phyloP scores from a whole-genome alignment of 768 basidiomycete species.

The Leccinum subtestaceum region DNA sequence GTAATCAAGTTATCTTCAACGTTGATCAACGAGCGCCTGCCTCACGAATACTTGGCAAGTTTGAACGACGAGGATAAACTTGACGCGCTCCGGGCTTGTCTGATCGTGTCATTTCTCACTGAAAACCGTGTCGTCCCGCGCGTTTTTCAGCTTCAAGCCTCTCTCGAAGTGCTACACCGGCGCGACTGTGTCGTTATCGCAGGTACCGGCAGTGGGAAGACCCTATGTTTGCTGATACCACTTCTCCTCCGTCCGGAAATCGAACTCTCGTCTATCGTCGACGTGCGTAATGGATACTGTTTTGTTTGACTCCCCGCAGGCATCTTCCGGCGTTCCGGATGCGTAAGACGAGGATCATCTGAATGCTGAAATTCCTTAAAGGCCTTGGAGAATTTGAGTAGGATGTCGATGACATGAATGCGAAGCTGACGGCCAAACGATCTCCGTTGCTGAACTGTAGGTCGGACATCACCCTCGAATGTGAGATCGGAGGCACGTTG shows the following conservation, averaged over 20 bases:
- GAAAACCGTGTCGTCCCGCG: not conserved
- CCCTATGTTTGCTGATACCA: too few relatives aligned
- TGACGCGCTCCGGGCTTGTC: not conserved
- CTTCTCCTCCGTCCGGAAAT: not conserved
- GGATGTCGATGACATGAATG: not conserved
- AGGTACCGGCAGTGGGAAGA: too few relatives aligned
- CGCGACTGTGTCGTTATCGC: too few relatives aligned
- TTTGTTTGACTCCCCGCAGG: not conserved
- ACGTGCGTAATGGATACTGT: not conserved
- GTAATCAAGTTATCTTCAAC: not conserved
- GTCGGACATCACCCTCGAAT: not conserved
- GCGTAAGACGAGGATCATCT: not conserved
- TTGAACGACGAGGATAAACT: not conserved
- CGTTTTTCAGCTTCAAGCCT: too few relatives aligned
- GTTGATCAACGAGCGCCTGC: not conserved
- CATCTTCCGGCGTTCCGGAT: not conserved
- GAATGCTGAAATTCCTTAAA: not conserved
- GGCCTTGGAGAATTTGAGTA: not conserved
- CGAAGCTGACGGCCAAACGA: not conserved
- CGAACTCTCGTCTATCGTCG: slow-evolving; percentile 11
- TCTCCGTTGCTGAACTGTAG: not conserved
- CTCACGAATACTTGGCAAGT: not conserved
- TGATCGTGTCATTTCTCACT: not conserved
- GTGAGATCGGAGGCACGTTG: not conserved
- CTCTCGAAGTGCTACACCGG: too few relatives aligned